Evolutionary conservation across 75 land plant genomes (phyloP).

Genomic region (Pseudotsuga menziesii): DNA sequence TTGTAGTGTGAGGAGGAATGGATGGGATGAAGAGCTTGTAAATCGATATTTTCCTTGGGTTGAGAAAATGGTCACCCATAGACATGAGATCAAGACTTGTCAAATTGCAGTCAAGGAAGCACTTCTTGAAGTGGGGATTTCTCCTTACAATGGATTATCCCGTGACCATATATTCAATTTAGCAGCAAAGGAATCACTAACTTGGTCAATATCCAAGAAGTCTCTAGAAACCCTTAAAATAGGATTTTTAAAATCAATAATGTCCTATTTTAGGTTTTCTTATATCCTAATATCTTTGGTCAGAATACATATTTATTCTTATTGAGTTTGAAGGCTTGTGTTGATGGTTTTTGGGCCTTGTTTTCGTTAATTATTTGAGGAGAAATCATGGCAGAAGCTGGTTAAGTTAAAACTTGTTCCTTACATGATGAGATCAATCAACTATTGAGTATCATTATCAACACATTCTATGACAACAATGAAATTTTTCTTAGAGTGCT

Average conservation of each 20-base stretch:
- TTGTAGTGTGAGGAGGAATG: slow-evolving; percentile 26
- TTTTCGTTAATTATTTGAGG: neutral
- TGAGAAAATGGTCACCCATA: slow-evolving; percentile 49
- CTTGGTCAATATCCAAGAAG: neutral
- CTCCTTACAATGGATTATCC: slow-evolving; percentile 72
- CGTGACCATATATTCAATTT: slow-evolving; percentile 63
- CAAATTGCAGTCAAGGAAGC: slow-evolving; percentile 52
- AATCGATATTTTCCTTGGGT: slow-evolving; percentile 82
- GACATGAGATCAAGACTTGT: slow-evolving; percentile 43
- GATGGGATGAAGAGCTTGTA: slow-evolving; percentile 60
- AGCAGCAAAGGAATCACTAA: too few species aligned
- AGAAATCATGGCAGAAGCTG: slow-evolving; percentile 32
- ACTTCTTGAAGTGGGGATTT: slow-evolving; percentile 64
- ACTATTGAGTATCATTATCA: slow-evolving; percentile 71
- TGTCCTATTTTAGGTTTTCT: too few species aligned
- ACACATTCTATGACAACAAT: slow-evolving; percentile 76
- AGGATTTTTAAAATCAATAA: neutral
- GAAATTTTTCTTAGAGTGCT: slow-evolving; percentile 69
- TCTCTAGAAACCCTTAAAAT: slow-evolving; percentile 6
- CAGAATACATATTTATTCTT: neutral
- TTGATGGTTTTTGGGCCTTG: too few species aligned
- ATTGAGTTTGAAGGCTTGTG: neutral
- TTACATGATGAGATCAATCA: slow-evolving; percentile 83
- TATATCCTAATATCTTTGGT: neutral
- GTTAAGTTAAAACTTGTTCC: slow-evolving; percentile 58